Percentiles rank a stretch among this genome's conserved stretches.
Evolutionary conservation across 805 yeast genomes (phyloP).

Genomic region (Cyberlindnera veronae): DNA sequence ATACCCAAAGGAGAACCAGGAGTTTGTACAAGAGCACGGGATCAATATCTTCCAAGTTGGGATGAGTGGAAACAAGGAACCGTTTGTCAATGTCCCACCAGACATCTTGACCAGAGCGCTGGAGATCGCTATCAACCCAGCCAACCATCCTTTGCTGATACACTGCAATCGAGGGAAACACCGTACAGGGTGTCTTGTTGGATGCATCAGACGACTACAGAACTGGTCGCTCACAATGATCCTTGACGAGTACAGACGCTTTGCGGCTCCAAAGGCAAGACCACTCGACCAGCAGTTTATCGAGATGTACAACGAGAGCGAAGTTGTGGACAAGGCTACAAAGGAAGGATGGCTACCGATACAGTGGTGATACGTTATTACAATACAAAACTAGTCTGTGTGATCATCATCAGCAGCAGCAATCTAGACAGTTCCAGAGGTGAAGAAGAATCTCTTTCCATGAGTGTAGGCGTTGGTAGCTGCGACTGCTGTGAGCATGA

Average conservation of each 20-base stretch:
- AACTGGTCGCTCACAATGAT: conserved; percentile 93
- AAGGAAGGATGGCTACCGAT: conserved; percentile 62
- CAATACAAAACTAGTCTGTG: conserved; percentile 32
- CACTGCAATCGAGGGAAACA: conserved; percentile 98
- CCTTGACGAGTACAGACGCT: conserved; percentile 91
- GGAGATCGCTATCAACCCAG: conserved; percentile 77
- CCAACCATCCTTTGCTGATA: conserved; percentile 84
- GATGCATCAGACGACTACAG: conserved; percentile 84
- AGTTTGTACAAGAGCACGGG: conserved; percentile 55
- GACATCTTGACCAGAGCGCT: conserved; percentile 76
- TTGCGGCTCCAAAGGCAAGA: conserved; percentile 92
- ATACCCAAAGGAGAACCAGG: conserved; percentile 73
- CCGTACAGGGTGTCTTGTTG: conserved; percentile 93
- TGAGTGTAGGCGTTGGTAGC: conserved; percentile 59
- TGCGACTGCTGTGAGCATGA: conserved; percentile 56
- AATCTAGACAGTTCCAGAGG: conserved; percentile 8
- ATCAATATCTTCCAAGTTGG: conserved; percentile 84
- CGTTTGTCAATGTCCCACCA: conserved; percentile 73
- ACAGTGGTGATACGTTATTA: conserved; percentile 45
- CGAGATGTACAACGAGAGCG: conserved; percentile 75
- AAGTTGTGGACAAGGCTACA: conserved; percentile 52
- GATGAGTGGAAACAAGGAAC: conserved; percentile 93
- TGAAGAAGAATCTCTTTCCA: conserved; percentile 62
- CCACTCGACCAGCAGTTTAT: conserved; percentile 95
- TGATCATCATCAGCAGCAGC: conserved; percentile 2